Evolutionary conservation across 768 basidiomycete genomes (phyloP), one percentile per base, ranked within the genome.

Genomic region (Lactifluus piperatus): DNA sequence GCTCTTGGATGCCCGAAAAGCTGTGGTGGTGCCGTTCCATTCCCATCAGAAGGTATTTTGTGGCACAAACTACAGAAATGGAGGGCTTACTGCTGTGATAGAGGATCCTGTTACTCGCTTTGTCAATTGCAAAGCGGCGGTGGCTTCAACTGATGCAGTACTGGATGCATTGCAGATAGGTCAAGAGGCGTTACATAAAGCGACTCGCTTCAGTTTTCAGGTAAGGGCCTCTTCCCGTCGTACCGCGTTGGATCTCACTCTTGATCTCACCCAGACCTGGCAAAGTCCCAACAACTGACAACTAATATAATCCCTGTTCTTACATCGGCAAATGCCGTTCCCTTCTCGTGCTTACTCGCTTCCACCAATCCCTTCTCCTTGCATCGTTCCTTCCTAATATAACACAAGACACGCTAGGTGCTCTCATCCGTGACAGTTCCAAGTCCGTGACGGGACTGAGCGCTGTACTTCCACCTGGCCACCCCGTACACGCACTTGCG

Each of bases 401-500:
- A 4, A 74, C 78, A 0, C 80, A 82, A 58, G 78, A 81, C 22
- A 64, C 71, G 0, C 72, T 91, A n/a, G 84, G 90, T 63, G 80
- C 84, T 29, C 74, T 78, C 1, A 79, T 91, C 60, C 76, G 81
- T 26, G 76, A 76, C 4, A 80, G 85, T 0, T 78, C 79, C 16
- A 78, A 79, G 45, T 74, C 79, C 10, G 74, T 73, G 22, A 72
- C 77, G 0, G 92, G 85, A 0, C 66, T 91, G 5, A 68, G 71
- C 4, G 70, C 68, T 13, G 68, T 89, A 2, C 77, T 91, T 18
- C 70, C 74, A 0, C 69, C 74, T 10, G 88, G 88, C 1, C 93
- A 95, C 68, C 92, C 94, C 0, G 79, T 87, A 1, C 78, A 88
- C 1, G 90, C 81, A 0, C 73, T 94, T 24, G 83, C 87, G 4